A percentile compares a stretch with the other conserved stretches of the same genome.
Conservation (phyloP, 768 basidiomycete species). For the Exsudoporus frostii region DNA sequence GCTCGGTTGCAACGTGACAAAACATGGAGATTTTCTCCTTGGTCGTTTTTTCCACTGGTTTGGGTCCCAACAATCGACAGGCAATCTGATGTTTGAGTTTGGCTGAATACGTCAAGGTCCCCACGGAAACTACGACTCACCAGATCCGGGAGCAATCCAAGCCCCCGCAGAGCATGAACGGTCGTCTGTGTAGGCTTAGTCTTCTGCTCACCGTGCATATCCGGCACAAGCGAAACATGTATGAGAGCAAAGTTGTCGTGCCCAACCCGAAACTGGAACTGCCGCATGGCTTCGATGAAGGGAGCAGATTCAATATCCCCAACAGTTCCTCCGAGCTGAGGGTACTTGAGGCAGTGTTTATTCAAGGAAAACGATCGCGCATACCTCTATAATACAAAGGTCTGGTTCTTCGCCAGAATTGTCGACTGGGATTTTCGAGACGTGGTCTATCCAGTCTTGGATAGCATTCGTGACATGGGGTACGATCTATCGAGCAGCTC, state of each 20-base stretch:
- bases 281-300: slow-evolving; percentile 98
- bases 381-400: slow-evolving; percentile 95
- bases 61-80: slow-evolving; percentile 78
- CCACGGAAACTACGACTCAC: slow-evolving; percentile 41
- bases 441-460: slow-evolving; percentile 97
- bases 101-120: not conserved
- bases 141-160: slow-evolving; percentile 90
- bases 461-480: slow-evolving; percentile 96
- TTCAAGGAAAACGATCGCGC: slow-evolving; percentile 13
- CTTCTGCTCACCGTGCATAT: slow-evolving; percentile 98
- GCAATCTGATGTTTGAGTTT: slow-evolving; percentile 63
- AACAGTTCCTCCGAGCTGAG: slow-evolving; percentile 94
- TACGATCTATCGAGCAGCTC: slow-evolving; percentile 58
- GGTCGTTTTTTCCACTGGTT: slow-evolving; percentile 78
- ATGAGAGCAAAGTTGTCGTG: slow-evolving; percentile 95
- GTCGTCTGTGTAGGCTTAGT: slow-evolving; percentile 99
- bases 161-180: slow-evolving; percentile 86
- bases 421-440: slow-evolving; percentile 92
- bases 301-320: slow-evolving; percentile 99
- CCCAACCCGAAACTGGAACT: slow-evolving; percentile 98
- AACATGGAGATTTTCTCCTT: slow-evolving; percentile 99
- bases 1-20: slow-evolving; percentile 88
- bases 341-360: slow-evolving; percentile 1
- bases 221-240: slow-evolving; percentile 96
- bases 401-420: slow-evolving; percentile 91